A percentile compares a stretch with the other conserved stretches of the same genome.
These are phyloP conservation scores for Primulina huaijiensis DNA, from an alignment of 257 asterid genomes.

Conservation along the genomic window DNA sequence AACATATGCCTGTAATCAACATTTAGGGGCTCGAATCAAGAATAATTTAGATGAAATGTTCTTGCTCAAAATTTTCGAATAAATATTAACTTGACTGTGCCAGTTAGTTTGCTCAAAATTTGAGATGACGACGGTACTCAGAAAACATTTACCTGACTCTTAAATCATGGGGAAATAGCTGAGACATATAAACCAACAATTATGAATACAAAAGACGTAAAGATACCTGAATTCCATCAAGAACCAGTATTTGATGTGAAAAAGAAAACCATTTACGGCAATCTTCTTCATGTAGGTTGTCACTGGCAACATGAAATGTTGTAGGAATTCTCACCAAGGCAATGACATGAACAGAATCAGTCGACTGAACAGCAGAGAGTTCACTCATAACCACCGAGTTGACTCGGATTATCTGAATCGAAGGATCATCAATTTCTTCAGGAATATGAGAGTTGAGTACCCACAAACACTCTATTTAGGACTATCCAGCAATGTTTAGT, in stretches of 20 bases:
- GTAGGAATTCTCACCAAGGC: slow-evolving; percentile 79
- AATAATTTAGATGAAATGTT: too few relatives aligned
- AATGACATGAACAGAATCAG: slow-evolving; percentile 65
- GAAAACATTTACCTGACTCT: neutral
- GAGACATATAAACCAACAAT: neutral
- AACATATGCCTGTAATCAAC: neutral
- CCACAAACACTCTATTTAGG: slow-evolving; percentile 66
- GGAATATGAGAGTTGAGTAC: slow-evolving; percentile 54
- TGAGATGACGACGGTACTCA: neutral
- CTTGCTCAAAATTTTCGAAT: neutral
- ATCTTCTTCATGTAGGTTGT: slow-evolving; percentile 37
- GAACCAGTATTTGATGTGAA: slow-evolving; percentile 77
- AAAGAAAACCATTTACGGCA: slow-evolving; percentile 43
- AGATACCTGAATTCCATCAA: slow-evolving; percentile 86
- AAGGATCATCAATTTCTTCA: slow-evolving; percentile 43
- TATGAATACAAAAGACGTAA: neutral
- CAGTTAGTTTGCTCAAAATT: neutral
- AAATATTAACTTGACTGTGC: neutral
- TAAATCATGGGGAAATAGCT: neutral
- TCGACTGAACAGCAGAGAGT: slow-evolving; percentile 76
- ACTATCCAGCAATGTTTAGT: slow-evolving; percentile 32
- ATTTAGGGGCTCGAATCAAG: neutral
- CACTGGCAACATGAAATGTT: slow-evolving; percentile 43
- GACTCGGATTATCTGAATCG: slow-evolving; percentile 46
- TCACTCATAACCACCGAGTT: slow-evolving; percentile 68